A percentile compares a stretch with the other conserved stretches of the same genome.
These are phyloP conservation scores for Casuarina glauca DNA, from an alignment of 306 rosid species.

Conservation along the genomic window DNA sequence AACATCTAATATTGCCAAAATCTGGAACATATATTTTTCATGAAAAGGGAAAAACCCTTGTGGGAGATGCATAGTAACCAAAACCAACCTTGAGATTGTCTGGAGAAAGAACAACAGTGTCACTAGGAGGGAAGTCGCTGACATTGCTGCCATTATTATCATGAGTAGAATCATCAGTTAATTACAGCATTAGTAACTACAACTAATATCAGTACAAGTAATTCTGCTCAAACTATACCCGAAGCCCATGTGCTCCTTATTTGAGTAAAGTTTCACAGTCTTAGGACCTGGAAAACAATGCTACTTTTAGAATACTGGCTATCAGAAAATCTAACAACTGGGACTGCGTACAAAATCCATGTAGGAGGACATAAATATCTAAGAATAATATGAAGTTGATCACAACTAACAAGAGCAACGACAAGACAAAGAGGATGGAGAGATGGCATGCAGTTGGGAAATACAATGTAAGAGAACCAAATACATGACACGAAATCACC, in stretches of 20 bases:
- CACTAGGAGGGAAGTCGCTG: slow-evolving; percentile 84
- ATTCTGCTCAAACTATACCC: slow-evolving; percentile 52
- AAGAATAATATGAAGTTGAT: neutral
- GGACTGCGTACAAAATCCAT: neutral
- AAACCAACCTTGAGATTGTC: slow-evolving; percentile 68
- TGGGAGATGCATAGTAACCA: slow-evolving; percentile 3
- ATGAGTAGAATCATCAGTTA: slow-evolving; percentile 34
- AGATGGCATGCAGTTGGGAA: neutral
- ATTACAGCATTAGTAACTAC: slow-evolving; percentile 11
- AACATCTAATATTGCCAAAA: neutral
- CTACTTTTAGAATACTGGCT: slow-evolving; percentile 26
- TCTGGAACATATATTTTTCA: neutral
- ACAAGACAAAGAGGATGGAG: neutral
- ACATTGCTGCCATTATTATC: slow-evolving; percentile 68
- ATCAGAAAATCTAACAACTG: slow-evolving; percentile 12
- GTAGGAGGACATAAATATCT: slow-evolving; percentile 14
- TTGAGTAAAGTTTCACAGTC: slow-evolving; percentile 86
- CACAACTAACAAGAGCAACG: too few relatives aligned
- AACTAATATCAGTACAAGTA: slow-evolving; percentile 12
- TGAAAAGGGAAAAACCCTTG: neutral
- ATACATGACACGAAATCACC: neutral
- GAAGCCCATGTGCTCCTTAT: slow-evolving; percentile 99
- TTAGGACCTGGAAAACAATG: slow-evolving; percentile 71
- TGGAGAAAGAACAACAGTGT: slow-evolving; percentile 58
- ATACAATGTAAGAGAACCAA: neutral